Percentiles rank a stretch among this genome's conserved stretches.
These are phyloP conservation scores for Trypanosomatidae sp. DNA, from an alignment of 208 protist species.

Conservation along the genomic window DNA sequence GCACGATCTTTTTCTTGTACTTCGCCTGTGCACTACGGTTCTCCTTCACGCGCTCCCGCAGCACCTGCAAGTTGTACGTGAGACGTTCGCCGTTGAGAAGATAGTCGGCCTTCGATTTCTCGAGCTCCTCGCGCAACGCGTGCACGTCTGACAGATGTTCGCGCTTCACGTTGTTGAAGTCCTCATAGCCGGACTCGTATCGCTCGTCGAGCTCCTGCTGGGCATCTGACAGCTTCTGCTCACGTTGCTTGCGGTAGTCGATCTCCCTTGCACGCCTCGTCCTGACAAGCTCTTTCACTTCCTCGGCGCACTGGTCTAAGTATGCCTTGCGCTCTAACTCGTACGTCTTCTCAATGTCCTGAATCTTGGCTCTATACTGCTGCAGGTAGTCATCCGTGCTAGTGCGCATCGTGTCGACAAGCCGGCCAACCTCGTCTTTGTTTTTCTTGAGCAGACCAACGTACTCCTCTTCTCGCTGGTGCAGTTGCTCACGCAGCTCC, in stretches of 20 bases:
- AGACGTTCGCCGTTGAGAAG: conserved; percentile 96
- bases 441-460: conserved; percentile 83
- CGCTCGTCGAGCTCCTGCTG: conserved; percentile 77
- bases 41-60: conserved; percentile 94
- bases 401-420: conserved; percentile 85
- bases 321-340: conserved; percentile 78
- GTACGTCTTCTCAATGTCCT: conserved; percentile 88
- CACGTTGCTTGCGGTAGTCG: conserved; percentile 80
- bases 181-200: conserved; percentile 78
- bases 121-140: conserved; percentile 91
- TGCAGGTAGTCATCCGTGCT: conserved; percentile 84
- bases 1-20: conserved; percentile 92
- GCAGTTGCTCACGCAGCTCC: conserved; percentile 79
- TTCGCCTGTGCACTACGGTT: conserved; percentile 93
- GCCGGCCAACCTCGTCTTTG: conserved; percentile 72
- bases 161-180: conserved; percentile 82
- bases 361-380: conserved; percentile 75
- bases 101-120: conserved; percentile 95
- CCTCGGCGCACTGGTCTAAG: conserved; percentile 67
- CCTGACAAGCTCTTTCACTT: conserved; percentile 90
- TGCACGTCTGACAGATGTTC: conserved; percentile 90
- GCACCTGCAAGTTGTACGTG: conserved; percentile 96
- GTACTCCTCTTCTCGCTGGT: conserved; percentile 92
- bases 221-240: conserved; percentile 83
- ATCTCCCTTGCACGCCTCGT: conserved; percentile 87